Evolutionary conservation across 1,139 yeast species (phyloP).

Genomic region (Wickerhamomyces sp.): DNA sequence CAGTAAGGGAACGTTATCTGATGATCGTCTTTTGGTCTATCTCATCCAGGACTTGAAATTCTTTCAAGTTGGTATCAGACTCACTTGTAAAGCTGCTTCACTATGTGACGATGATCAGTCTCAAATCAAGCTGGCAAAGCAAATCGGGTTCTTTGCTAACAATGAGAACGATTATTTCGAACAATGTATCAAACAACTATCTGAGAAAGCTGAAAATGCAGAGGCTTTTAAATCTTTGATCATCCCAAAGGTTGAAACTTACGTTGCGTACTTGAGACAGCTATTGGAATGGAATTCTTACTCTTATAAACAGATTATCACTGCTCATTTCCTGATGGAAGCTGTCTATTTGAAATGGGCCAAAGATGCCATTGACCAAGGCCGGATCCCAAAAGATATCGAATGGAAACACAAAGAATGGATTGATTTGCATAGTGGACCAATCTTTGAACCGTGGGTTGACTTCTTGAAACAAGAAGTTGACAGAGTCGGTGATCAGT

Average conservation of each 20-base stretch:
- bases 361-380: conserved; percentile 22
- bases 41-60: conserved; percentile 46
- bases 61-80: conserved; percentile 39
- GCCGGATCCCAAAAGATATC: conserved; percentile 28
- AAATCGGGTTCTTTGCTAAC: conserved; percentile 45
- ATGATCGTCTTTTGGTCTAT: conserved; percentile 39
- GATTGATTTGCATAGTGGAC: conserved; percentile 48
- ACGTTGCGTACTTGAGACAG: conserved; percentile 33
- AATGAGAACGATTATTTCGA: conserved; percentile 48
- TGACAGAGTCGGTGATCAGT: conserved; percentile 31
- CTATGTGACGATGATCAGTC: conserved; percentile 37
- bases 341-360: conserved; percentile 52
- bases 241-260: conserved; percentile 35
- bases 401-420: conserved; percentile 46
- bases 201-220: conserved; percentile 8
- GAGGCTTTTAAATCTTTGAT: conserved; percentile 10
- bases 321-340: conserved; percentile 45
- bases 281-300: conserved; percentile 26
- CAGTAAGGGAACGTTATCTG: conserved; percentile 42
- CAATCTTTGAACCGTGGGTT: conserved; percentile 43
- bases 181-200: conserved; percentile 32
- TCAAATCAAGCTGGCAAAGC: conserved; percentile 40
- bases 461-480: conserved; percentile 41
- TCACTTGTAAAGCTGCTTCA: conserved; percentile 43
- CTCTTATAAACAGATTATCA: conserved; percentile 42